phyloP scores from a whole-genome alignment of 2,329 filamentous ascomycete species.

The Ceratocystis ficicola region DNA sequence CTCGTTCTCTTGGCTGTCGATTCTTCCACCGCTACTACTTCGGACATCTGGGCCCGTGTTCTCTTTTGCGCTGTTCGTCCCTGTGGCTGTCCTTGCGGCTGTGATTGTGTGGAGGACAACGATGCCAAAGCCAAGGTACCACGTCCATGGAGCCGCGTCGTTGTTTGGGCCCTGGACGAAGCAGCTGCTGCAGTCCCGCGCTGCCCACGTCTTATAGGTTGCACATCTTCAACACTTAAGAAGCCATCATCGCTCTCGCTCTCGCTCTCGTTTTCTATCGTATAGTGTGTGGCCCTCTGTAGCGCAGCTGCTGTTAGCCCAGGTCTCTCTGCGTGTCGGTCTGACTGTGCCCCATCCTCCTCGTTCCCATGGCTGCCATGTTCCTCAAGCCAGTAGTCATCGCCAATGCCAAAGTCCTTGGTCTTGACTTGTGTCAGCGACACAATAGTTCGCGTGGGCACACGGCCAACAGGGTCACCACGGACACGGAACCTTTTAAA shows the following conservation, averaged over 20 bases:
- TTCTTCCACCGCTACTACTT: slow-evolving; percentile 24
- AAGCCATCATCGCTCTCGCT: slow-evolving; percentile 29
- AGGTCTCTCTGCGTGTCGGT: no score
- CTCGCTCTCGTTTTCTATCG: slow-evolving; percentile 23
- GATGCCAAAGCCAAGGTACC: not conserved
- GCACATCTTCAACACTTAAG: slow-evolving; percentile 16
- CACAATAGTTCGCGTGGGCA: slow-evolving; percentile 48
- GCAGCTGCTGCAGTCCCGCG: not conserved
- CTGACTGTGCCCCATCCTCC: not conserved
- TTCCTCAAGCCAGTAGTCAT: slow-evolving; percentile 62
- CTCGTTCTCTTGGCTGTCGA: slow-evolving; percentile 29
- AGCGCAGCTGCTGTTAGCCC: not conserved
- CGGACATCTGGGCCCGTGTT: not conserved
- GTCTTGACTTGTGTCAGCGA: slow-evolving; percentile 56
- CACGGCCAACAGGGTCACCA: slow-evolving; percentile 37
- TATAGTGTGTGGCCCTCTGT: not conserved
- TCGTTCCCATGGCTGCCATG: slow-evolving; percentile 27
- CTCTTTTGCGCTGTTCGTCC: slow-evolving; percentile 28
- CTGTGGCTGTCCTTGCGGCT: slow-evolving; percentile 19
- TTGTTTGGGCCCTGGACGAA: not conserved
- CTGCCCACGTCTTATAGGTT: slow-evolving; percentile 16
- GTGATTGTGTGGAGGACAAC: not conserved
- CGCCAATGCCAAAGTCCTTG: slow-evolving; percentile 61
- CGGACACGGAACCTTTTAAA: slow-evolving; percentile 75
- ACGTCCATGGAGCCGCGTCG: not conserved